Conservation (phyloP, 805 yeast species). For the Teunomyces aglyptinius region DNA sequence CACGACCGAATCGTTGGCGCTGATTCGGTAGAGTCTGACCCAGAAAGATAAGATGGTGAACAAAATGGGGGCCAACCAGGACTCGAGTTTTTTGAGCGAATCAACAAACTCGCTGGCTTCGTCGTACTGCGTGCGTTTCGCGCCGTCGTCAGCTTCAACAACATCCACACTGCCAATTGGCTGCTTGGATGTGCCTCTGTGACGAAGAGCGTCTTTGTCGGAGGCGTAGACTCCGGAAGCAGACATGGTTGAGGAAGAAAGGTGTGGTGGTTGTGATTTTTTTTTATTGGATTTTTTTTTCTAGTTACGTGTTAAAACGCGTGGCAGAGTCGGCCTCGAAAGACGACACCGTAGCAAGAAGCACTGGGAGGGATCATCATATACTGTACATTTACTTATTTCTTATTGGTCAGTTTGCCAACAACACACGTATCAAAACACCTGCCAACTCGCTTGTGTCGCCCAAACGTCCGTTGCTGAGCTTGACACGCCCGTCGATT, state of each 20-base stretch:
- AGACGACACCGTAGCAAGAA: background rate
- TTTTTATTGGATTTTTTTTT: background rate
- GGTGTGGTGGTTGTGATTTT: conserved; percentile 2
- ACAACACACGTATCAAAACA: background rate
- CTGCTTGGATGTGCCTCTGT: conserved; percentile 12
- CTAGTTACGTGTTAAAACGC: conserved; percentile 5
- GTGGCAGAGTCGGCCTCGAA: too few species aligned
- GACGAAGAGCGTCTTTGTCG: conserved; percentile 18
- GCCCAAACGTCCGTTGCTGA: conserved; percentile 7
- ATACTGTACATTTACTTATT: background rate
- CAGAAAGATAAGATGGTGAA: conserved; percentile 36
- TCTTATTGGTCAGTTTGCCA: background rate
- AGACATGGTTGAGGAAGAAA: conserved; percentile 16
- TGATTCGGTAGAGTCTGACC: conserved; percentile 73
- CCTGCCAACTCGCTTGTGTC: background rate
- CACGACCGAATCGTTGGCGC: conserved; percentile 71
- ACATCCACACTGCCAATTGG: background rate
- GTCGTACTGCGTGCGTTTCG: conserved; percentile 22
- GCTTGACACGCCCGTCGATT: conserved; percentile 22
- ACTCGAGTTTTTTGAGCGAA: conserved; percentile 20
- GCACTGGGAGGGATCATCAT: background rate
- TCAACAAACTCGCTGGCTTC: conserved; percentile 27
- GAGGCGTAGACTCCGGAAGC: conserved; percentile 19
- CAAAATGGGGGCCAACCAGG: conserved; percentile 31
- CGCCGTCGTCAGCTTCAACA: conserved; percentile 7